Conservation (phyloP, 805 yeast species). For the Barnettozyma salicaria region DNA sequence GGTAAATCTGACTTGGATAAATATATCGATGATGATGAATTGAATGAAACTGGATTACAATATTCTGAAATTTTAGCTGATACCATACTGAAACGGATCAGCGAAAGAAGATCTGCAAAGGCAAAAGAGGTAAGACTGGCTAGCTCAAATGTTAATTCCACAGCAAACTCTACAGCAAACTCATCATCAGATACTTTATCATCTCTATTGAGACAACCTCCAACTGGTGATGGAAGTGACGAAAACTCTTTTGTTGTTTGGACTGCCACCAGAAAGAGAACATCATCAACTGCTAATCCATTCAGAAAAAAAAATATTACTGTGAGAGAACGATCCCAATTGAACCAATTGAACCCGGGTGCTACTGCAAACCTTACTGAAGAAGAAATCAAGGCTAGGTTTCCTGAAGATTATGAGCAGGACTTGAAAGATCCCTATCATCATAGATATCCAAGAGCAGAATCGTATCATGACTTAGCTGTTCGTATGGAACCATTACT, state of each 20-base stretch:
- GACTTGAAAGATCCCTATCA: constrained; percentile 81
- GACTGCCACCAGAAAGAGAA: constrained; percentile 87
- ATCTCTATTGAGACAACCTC: constrained; percentile 29
- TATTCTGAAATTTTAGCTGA: constrained; percentile 63
- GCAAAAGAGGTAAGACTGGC: constrained; percentile 4
- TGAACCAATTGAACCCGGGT: constrained; percentile 88
- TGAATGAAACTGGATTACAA: constrained; percentile 64
- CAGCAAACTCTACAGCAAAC: constrained; percentile 5
- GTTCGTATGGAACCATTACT: constrained; percentile 89
- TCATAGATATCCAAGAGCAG: constrained; percentile 86
- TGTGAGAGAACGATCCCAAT: constrained; percentile 70
- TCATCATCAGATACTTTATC: constrained; percentile 15
- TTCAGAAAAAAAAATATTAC: constrained; percentile 59
- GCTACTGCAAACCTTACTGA: constrained; percentile 64
- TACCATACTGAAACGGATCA: constrained; percentile 38
- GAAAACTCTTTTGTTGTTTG: constrained; percentile 75
- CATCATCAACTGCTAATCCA: constrained; percentile 69
- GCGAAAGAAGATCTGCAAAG: constrained; percentile 26
- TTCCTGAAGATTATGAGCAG: constrained; percentile 64
- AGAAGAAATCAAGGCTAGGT: constrained; percentile 51
- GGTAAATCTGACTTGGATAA: constrained; percentile 42
- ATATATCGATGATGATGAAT: constrained; percentile 73
- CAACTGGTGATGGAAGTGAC: constrained; percentile 48
- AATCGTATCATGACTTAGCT: constrained; percentile 94
- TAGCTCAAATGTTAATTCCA: constrained; percentile 7